phyloP scores from a whole-genome alignment of 371 early-diverging fungal genomes.

The Mortierella sp. region DNA sequence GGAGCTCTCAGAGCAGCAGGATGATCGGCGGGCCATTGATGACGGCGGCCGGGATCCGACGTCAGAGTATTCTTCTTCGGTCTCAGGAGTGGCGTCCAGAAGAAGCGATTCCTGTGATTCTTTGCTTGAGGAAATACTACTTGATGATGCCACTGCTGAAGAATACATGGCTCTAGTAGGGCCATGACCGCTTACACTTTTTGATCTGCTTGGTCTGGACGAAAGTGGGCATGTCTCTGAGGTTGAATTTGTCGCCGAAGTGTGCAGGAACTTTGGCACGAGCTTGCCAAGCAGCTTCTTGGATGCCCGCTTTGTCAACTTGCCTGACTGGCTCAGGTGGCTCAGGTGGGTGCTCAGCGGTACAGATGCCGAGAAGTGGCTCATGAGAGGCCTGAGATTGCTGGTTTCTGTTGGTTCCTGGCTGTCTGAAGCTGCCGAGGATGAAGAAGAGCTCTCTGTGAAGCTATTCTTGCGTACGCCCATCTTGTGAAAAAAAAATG shows the following conservation, averaged over 20 bases:
- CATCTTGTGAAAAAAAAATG: constrained; percentile 33
- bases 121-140: constrained; percentile 10
- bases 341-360: too few relatives aligned
- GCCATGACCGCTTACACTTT: constrained; percentile 1
- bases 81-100: background rate
- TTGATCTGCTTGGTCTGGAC: constrained; percentile 24
- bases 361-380: constrained; percentile 7
- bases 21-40: constrained; percentile 19
- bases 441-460: constrained; percentile 7
- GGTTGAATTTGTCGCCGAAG: constrained; percentile 10
- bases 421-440: background rate
- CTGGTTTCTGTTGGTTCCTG: constrained; percentile 10
- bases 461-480: constrained; percentile 41
- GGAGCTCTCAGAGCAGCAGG: constrained; percentile 21
- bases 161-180: background rate
- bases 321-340: constrained; percentile 6
- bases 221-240: constrained; percentile 17
- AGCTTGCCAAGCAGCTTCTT: constrained; percentile 41
- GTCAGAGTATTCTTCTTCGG: background rate
- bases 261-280: constrained; percentile 44
- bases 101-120: constrained; percentile 33
- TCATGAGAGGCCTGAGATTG: constrained; percentile 18
- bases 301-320: constrained; percentile 31
- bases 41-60: background rate
- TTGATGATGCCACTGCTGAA: background rate